phyloP scores from a whole-genome alignment of 345 rosid species.

The Salix caprea region DNA sequence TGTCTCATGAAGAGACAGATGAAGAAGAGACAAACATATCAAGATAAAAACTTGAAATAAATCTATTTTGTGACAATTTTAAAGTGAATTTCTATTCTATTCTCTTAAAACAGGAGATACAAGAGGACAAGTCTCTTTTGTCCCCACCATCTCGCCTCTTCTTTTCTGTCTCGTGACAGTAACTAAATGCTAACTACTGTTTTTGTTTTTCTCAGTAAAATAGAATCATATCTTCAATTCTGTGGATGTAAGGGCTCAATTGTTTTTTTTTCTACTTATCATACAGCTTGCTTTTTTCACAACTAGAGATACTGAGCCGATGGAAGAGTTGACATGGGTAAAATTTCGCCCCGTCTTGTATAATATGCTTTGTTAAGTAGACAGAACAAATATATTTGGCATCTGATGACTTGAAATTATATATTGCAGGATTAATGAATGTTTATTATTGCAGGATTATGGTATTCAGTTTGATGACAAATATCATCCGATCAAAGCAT shows the following conservation, averaged over 20 bases:
- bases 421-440: neutral
- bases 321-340: slow-evolving; percentile 27
- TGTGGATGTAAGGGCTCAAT: neutral
- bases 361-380: neutral
- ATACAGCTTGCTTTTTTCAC: slow-evolving; percentile 23
- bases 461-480: slow-evolving; percentile 25
- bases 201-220: neutral
- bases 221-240: too few relatives aligned
- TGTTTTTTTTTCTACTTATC: neutral
- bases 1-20: too few relatives aligned
- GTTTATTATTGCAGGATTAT: slow-evolving; percentile 17
- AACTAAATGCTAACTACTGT: neutral
- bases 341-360: neutral
- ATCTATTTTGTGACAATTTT: too few relatives aligned
- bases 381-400: neutral
- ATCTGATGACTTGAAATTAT: neutral
- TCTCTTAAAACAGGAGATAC: too few relatives aligned
- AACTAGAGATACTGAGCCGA: slow-evolving; percentile 8
- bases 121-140: too few relatives aligned
- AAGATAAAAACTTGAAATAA: too few relatives aligned
- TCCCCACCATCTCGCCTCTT: too few relatives aligned
- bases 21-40: too few relatives aligned
- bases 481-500: slow-evolving; percentile 22
- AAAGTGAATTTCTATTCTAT: too few relatives aligned
- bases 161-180: too few relatives aligned